Base-by-base conservation (phyloP, 106 monocot genomes). In the Gastrodia elata region DNA sequence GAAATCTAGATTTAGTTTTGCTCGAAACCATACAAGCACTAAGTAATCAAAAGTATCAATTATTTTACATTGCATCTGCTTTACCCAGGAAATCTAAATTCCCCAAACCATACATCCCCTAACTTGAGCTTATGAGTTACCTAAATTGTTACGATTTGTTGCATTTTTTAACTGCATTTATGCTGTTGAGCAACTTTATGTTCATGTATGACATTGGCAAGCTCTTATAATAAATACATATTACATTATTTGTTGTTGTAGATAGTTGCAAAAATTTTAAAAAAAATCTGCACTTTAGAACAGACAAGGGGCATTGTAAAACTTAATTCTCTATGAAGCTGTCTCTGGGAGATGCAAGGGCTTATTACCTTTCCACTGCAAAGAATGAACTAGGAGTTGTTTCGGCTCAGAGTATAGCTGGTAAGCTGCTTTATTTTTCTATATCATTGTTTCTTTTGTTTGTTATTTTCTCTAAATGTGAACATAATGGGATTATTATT, bases 321-420 rank as follows among this genome's bases (percentile, higher is more conserved):
- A 75, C 88, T 85, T 97, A 79, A 91, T 71, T 82, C 37, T 79
- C 24, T 48, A 44, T 75, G 28, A 86, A 98, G 97, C 88, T 98
- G 11, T 98, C 97, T 79, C 88, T 98, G 61, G 97, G 97, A 69
- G 97, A 98, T 82, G 93, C 97, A 72, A 90, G 97, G 76, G 97
- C 93, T 41, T 93, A 98, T 79, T 93, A 93, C 69, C 93, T 98
- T 82, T 98, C 97, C 30, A 93, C 97, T 59, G 90, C 93, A 56
- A 90, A 91, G 65, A 93, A 93, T 82, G 97, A 98, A 83, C 76
- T 98, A 16, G 97, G 97, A 38, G 97, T 98, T 38, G 86, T 98
- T 15, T 93, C 97, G 68, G 93, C 93, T 71, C 93, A 93, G 74
- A 93, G 97, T 69, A 81, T 80, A 40, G 79, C 88, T 74, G 97